A percentile compares a stretch with the other conserved stretches of the same genome.
These are phyloP conservation scores for Aspergillus asperescens DNA, from an alignment of 495 filamentous ascomycete genomes.

Conservation along the genomic window DNA sequence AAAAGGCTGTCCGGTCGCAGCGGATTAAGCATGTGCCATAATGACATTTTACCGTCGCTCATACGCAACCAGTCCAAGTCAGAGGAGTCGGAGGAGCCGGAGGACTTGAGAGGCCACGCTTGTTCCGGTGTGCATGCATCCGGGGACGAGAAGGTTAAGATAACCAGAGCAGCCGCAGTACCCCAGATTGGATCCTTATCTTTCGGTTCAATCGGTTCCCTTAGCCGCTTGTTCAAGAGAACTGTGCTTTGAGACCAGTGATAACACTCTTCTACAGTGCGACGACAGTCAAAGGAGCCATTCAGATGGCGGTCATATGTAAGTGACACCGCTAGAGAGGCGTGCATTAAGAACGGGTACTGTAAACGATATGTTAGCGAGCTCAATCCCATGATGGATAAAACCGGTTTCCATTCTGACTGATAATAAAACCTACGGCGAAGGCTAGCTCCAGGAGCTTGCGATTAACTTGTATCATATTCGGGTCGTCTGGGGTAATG, in stretches of 20 bases:
- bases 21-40: conserved; percentile 38
- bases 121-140: conserved; percentile 35
- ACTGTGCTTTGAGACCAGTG: conserved; percentile 39
- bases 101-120: conserved; percentile 40
- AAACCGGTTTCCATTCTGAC: background rate
- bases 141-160: conserved; percentile 35
- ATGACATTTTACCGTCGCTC: conserved; percentile 38
- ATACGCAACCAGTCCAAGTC: conserved; percentile 42
- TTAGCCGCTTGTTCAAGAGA: conserved; percentile 34
- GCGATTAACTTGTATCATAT: conserved; percentile 34
- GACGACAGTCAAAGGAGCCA: conserved; percentile 13
- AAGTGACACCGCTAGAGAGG: conserved; percentile 37
- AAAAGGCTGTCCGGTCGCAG: conserved; percentile 41
- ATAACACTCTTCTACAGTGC: conserved; percentile 36
- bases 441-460: conserved; percentile 34
- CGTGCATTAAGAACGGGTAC: conserved; percentile 47
- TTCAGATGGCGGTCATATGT: conserved; percentile 43
- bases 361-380: conserved; percentile 24
- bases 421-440: conserved; percentile 24
- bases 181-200: conserved; percentile 45
- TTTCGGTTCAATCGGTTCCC: conserved; percentile 27
- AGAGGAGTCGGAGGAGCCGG: conserved; percentile 9
- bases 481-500: conserved; percentile 30
- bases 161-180: conserved; percentile 35
- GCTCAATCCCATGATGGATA: background rate